These are phyloP conservation scores for Chlorella sorokiniana DNA, from an alignment of 139 green algal species.

Conservation along the genomic window DNA sequence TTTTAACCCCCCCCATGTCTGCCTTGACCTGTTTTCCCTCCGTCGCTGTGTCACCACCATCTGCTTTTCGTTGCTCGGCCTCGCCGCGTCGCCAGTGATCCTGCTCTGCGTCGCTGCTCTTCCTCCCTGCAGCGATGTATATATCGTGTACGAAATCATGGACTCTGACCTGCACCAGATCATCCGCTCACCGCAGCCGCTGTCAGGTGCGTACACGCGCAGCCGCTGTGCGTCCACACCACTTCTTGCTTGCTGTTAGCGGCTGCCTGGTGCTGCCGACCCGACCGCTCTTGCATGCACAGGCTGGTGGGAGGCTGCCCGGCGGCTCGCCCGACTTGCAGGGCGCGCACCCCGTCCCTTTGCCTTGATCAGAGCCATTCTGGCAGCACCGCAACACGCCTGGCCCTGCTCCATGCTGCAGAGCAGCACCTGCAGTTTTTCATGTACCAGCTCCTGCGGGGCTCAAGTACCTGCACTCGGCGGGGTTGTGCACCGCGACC, in stretches of 20 bases:
- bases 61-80: too few species aligned
- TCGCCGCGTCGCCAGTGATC: too few species aligned
- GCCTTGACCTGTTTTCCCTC: background rate
- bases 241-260: too few species aligned
- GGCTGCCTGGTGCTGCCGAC: too few species aligned
- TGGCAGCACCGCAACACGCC: conserved; percentile 27
- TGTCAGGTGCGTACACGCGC: conserved; percentile 44
- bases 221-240: too few species aligned
- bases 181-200: conserved; percentile 88
- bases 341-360: too few species aligned
- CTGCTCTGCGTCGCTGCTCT: background rate
- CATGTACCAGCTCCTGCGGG: conserved; percentile 77
- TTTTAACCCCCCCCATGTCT: background rate
- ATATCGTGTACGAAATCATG: conserved; percentile 86
- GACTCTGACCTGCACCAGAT: conserved; percentile 99
- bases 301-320: too few species aligned
- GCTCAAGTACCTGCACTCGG: conserved; percentile 34
- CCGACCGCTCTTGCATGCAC: too few species aligned
- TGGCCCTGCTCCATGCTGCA: background rate
- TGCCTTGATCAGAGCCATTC: too few species aligned
- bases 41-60: too few species aligned
- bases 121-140: background rate
- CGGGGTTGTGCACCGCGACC: conserved; percentile 48
- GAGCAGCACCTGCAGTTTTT: conserved; percentile 94
- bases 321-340: too few species aligned